Percentiles rank a stretch among this genome's conserved stretches.
phyloP scores from a whole-genome alignment of 2,329 filamentous ascomycete species.

The Sordariomycetes sp. region DNA sequence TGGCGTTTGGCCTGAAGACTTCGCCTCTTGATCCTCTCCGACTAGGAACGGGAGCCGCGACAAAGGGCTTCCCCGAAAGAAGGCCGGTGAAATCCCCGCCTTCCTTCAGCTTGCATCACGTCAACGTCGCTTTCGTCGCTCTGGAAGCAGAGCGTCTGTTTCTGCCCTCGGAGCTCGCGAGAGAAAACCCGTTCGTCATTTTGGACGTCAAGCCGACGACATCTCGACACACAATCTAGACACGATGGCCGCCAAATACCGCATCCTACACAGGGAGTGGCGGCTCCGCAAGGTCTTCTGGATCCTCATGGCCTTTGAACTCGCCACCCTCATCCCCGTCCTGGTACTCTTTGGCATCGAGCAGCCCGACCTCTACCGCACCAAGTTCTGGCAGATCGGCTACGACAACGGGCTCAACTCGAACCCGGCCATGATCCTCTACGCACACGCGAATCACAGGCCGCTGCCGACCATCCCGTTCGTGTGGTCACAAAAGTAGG shows the following conservation, averaged over 20 bases:
- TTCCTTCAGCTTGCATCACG: not conserved
- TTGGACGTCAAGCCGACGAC: not conserved
- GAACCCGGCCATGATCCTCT: slow-evolving; percentile 57
- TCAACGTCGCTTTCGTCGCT: not conserved
- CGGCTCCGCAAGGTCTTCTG: slow-evolving; percentile 46
- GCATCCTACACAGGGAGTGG: slow-evolving; percentile 49
- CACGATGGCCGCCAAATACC: slow-evolving; percentile 23
- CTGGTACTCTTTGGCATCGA: slow-evolving; percentile 65
- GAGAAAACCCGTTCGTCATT: not conserved
- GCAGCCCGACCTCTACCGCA: slow-evolving; percentile 62
- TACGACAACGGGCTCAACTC: slow-evolving; percentile 64
- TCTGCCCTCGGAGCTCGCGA: not conserved
- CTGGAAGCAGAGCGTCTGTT: not conserved
- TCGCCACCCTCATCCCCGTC: slow-evolving; percentile 51
- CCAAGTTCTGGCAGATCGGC: slow-evolving; percentile 63
- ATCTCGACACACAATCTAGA: not conserved
- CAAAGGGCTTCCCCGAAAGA: not conserved
- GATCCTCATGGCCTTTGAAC: slow-evolving; percentile 55
- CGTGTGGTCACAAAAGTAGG: slow-evolving; percentile 61
- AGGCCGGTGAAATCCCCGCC: not conserved
- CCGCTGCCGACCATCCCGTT: slow-evolving; percentile 52
- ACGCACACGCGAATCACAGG: slow-evolving; percentile 62
- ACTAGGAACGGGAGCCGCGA: not conserved
- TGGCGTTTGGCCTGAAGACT: not conserved
- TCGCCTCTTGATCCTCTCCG: not conserved